phyloP scores from a whole-genome alignment of 129 eudicot genomes.

The Rutidosis leptorrhynchoides region DNA sequence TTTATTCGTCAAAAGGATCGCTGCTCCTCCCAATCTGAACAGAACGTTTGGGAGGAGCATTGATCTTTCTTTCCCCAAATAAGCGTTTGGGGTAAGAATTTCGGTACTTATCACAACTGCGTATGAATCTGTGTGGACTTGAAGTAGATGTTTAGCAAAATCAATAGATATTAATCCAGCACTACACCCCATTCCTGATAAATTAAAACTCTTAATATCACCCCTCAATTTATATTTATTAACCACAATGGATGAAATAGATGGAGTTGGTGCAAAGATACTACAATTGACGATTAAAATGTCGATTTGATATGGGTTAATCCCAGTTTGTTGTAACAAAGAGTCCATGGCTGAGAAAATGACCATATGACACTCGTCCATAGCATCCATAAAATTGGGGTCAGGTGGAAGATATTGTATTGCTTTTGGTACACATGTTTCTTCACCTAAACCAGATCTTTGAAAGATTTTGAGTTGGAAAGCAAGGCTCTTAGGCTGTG shows the following conservation, averaged over 20 bases:
- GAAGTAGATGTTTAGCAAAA: neutral
- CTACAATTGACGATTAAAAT: conserved; percentile 11
- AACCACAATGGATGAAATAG: neutral
- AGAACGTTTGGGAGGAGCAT: conserved; percentile 8
- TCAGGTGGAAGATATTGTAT: conserved; percentile 42
- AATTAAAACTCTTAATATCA: neutral
- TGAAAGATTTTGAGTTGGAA: conserved; percentile 48
- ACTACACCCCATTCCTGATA: conserved; percentile 14
- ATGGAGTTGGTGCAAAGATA: conserved; percentile 3
- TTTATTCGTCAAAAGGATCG: neutral
- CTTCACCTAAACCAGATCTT: conserved; percentile 58
- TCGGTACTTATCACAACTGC: conserved; percentile 1
- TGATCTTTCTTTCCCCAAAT: neutral
- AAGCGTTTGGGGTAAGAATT: neutral
- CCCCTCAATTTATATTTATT: neutral
- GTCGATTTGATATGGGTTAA: neutral
- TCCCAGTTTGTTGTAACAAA: conserved; percentile 10
- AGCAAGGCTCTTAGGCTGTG: conserved; percentile 39
- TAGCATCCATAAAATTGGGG: conserved; percentile 34
- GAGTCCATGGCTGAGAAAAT: conserved; percentile 48
- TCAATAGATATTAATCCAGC: conserved; percentile 10
- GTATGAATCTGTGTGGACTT: neutral
- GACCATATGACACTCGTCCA: conserved; percentile 43
- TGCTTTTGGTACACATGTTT: conserved; percentile 48
- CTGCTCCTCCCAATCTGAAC: conserved; percentile 12